Evolutionary conservation across 306 rosid species (phyloP).

Genomic region (Cucurbita ficifolia): DNA sequence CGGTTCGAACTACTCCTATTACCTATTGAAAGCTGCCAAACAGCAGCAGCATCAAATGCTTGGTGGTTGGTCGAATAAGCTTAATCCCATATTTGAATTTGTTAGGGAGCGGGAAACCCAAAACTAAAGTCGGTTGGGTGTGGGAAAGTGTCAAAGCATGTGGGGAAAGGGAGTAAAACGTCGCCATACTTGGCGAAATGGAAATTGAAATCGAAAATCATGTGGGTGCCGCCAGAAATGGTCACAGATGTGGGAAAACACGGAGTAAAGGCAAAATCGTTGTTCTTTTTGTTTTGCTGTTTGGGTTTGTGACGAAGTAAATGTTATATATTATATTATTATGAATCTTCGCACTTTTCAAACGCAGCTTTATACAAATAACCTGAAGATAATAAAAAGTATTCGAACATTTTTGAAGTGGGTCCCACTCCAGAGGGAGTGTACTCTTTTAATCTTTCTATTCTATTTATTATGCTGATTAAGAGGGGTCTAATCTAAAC

Average conservation of each 20-base stretch:
- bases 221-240: background rate
- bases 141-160: background rate
- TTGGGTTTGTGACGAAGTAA: no score
- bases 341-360: no score
- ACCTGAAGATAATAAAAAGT: no score
- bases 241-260: background rate
- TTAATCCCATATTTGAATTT: background rate
- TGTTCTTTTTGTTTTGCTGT: no score
- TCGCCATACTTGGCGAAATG: background rate
- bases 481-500: no score
- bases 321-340: no score
- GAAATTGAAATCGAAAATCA: no score
- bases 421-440: no score
- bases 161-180: background rate
- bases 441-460: no score
- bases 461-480: no score
- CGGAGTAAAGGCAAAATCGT: background rate
- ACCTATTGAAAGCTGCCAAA: background rate
- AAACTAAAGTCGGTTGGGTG: background rate
- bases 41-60: background rate
- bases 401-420: no score
- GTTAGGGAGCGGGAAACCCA: background rate
- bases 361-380: no score
- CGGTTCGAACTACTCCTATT: background rate
- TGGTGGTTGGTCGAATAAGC: background rate